Evolutionary conservation across 148 eudicot species (phyloP).

Genomic region (Chenopodium berlandieri): DNA sequence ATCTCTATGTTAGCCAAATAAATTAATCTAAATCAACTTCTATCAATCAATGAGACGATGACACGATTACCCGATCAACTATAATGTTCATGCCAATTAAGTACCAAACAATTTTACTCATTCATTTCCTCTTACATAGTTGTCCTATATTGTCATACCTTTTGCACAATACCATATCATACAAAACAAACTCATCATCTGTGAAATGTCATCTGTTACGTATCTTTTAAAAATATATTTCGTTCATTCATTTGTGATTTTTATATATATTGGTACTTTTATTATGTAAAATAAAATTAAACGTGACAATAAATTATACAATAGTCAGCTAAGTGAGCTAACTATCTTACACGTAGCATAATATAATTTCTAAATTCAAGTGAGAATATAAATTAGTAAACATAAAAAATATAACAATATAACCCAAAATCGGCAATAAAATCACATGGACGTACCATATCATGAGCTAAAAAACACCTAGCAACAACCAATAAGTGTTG

Average conservation of each 20-base stretch:
- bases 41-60: too few species aligned
- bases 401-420: neutral
- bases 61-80: too few species aligned
- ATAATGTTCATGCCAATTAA: neutral
- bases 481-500: neutral
- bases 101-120: neutral
- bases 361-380: neutral
- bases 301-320: constrained; percentile 15
- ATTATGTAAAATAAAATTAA: neutral
- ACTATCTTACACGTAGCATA: too few species aligned
- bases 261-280: neutral
- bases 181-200: constrained; percentile 6
- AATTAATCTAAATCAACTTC: too few species aligned
- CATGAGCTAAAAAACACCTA: neutral
- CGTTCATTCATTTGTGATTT: constrained; percentile 18
- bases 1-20: too few species aligned
- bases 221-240: neutral
- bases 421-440: neutral
- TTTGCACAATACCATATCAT: neutral
- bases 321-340: neutral
- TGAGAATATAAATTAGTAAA: neutral
- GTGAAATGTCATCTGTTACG: constrained; percentile 16
- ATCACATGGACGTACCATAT: neutral
- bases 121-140: neutral
- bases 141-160: neutral